Evolutionary conservation across 2,329 filamentous ascomycete species (phyloP), one percentile per base, ranked within the genome.

Genomic region (Verticillium nubilum): DNA sequence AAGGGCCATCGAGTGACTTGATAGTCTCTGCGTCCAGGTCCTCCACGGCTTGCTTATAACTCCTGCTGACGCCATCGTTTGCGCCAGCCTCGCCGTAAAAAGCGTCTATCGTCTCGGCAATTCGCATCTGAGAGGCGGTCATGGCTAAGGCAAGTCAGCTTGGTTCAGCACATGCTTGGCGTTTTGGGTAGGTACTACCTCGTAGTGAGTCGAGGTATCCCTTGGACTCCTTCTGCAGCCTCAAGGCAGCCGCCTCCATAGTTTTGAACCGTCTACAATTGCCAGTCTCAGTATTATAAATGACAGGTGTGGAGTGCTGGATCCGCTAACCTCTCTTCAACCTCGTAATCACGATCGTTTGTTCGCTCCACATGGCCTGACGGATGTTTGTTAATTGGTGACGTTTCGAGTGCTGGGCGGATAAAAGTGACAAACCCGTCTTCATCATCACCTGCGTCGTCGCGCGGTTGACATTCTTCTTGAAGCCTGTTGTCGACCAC

Each of bases 381-480:
- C 55, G 54, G 57, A 57, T 29, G 19, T 25, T 13, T 23, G 19
- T 50, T 50, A 50, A 19, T 3, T 23, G n/a, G 7, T 4, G 10
- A 10, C 5, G 19, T 23, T 23, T 50, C 19, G n/a, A 9, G 25
- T 50, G 19, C n/a, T 12, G 10, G 19, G 6, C 9, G 9, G 42
- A 25, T 2, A 7, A 17, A 29, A n/a, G 19, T 26, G 42, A 69
- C 81, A 65, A 75, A 90, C 88, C 91, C 60, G 93, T 96, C 85
- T 99, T 99, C 94, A 99, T 98, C 92, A 99, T 97, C 64, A 98
- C 94, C 87, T 97, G 93, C 79, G 96, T 99, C 77, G 94, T 97
- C 70, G 94, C 94, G 80, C 95, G 92, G 82, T 95, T 94, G 81
- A 98, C 93, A 87, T 96, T 96, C 77, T 96, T 97, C 81, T 95